A percentile compares a stretch with the other conserved stretches of the same genome.
Evolutionary conservation across 495 filamentous ascomycete genomes (phyloP).

Genomic region (Hyphodiscus hymeniophilus): DNA sequence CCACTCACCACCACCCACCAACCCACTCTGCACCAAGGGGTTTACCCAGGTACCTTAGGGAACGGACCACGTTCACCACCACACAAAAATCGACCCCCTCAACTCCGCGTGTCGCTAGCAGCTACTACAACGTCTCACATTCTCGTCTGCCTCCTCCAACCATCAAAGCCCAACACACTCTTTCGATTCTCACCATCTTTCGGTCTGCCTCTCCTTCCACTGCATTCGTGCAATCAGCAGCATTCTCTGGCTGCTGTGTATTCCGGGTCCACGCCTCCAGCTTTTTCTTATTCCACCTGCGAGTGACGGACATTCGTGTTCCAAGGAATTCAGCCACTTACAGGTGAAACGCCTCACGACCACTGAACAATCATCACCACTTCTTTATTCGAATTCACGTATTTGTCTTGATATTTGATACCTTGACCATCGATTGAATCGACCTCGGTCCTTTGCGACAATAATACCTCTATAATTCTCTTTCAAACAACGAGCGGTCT

Average conservation of each 20-base stretch:
- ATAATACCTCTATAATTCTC: slow-evolving; percentile 15
- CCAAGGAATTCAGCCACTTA: slow-evolving; percentile 6
- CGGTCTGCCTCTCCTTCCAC: slow-evolving; percentile 7
- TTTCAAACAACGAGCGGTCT: slow-evolving; percentile 7
- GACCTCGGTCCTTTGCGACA: slow-evolving; percentile 11
- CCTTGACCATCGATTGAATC: slow-evolving; percentile 21
- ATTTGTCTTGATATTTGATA: slow-evolving; percentile 18
- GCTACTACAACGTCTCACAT: slow-evolving; percentile 9
- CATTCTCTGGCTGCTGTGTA: neutral
- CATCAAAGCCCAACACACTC: neutral
- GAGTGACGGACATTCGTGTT: slow-evolving; percentile 7
- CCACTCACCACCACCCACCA: too few relatives aligned
- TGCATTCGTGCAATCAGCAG: neutral
- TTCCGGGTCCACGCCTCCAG: slow-evolving; percentile 7
- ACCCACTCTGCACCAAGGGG: too few relatives aligned
- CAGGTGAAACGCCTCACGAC: slow-evolving; percentile 17
- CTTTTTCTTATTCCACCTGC: slow-evolving; percentile 4
- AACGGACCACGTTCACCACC: neutral
- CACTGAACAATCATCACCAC: slow-evolving; percentile 5
- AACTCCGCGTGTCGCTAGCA: slow-evolving; percentile 1
- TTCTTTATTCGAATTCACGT: slow-evolving; percentile 9
- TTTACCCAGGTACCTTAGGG: too few relatives aligned
- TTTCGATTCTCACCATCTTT: neutral
- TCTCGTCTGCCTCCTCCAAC: slow-evolving; percentile 4
- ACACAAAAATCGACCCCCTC: neutral